These are phyloP conservation scores for Biscogniauxia sp. DNA, from an alignment of 2,329 filamentous ascomycete species.

Conservation along the genomic window DNA sequence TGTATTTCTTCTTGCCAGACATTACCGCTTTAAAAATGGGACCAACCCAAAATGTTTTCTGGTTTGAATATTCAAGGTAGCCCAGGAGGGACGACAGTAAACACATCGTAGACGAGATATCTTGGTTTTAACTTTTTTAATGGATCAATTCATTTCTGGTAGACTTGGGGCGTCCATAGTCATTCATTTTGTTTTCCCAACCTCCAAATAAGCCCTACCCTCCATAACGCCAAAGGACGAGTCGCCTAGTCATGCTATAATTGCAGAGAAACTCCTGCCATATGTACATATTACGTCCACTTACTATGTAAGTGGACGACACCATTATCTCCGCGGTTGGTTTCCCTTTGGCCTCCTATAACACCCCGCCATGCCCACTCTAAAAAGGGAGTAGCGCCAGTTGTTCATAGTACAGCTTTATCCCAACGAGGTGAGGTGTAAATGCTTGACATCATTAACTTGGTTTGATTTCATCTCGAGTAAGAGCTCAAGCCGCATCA, in stretches of 20 bases:
- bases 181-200: constrained; percentile 8
- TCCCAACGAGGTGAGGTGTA: background rate
- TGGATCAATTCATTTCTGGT: constrained; percentile 8
- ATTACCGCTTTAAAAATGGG: too few species aligned
- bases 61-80: too few species aligned
- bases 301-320: background rate
- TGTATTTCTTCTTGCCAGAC: too few species aligned
- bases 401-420: constrained; percentile 1
- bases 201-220: background rate
- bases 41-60: too few species aligned
- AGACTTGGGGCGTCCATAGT: constrained; percentile 13
- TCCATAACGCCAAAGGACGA: constrained; percentile 19
- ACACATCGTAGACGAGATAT: background rate
- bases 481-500: constrained; percentile 57
- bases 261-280: constrained; percentile 1
- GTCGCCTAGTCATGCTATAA: constrained; percentile 18
- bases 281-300: constrained; percentile 12
- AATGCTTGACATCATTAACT: background rate
- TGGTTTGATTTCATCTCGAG: background rate
- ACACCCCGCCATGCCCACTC: background rate
- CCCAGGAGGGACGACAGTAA: too few species aligned
- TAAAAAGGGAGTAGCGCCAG: background rate
- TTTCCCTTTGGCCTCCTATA: background rate
- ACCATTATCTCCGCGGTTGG: background rate
- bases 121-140: background rate